These are phyloP conservation scores for Phytophthora hybrid DNA, from an alignment of 352 stramenopile genomes.

Conservation along the genomic window DNA sequence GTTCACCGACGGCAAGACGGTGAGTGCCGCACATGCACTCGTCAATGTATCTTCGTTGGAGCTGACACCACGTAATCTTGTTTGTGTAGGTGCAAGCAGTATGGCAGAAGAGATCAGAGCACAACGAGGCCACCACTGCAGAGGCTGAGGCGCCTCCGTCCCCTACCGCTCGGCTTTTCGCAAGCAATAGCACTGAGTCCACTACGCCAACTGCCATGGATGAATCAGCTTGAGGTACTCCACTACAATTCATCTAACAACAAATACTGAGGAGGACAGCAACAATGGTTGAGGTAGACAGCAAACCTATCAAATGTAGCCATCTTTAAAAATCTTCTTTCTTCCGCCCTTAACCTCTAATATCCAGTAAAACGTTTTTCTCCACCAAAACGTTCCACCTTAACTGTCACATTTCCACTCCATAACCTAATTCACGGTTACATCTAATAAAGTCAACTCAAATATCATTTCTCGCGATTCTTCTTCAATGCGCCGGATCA, in stretches of 20 bases:
- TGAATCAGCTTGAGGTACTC: slow-evolving; percentile 10
- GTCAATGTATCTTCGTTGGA: neutral
- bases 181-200: neutral
- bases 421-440: neutral
- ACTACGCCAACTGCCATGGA: slow-evolving; percentile 7
- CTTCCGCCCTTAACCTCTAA: neutral
- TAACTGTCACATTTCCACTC: neutral
- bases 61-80: neutral
- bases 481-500: slow-evolving; percentile 8
- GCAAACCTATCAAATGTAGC: slow-evolving; percentile 29
- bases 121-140: slow-evolving; percentile 31
- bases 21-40: slow-evolving; percentile 13
- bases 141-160: slow-evolving; percentile 19
- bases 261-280: neutral
- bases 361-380: too few relatives aligned
- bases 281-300: neutral
- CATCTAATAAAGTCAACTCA: neutral
- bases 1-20: slow-evolving; percentile 66
- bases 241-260: neutral
- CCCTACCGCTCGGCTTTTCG: slow-evolving; percentile 31
- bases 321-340: slow-evolving; percentile 1
- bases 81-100: slow-evolving; percentile 60
- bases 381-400: too few relatives aligned
- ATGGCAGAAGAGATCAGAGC: slow-evolving; percentile 66
- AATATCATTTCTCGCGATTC: slow-evolving; percentile 7